Conservation (phyloP, 108 stramenopile species). For the Epithemia pelagica region DNA sequence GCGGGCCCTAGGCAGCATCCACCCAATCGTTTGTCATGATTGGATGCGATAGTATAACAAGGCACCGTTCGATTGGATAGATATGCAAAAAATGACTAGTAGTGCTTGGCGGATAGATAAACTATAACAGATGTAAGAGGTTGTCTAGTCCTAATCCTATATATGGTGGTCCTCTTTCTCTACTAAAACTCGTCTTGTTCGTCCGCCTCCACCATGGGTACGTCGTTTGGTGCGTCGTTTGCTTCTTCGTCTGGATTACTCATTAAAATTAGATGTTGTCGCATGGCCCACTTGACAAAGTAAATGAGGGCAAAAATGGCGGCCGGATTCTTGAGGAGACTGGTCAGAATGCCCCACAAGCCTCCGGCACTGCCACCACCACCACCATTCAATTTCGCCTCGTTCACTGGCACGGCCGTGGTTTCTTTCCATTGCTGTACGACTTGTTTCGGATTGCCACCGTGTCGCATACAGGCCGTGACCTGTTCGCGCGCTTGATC, state of each 20-base stretch:
- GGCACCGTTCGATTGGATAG: too few species aligned
- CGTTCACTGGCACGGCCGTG: background rate
- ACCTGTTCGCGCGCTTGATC: conserved; percentile 43
- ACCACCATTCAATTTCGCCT: background rate
- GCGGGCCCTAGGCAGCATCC: too few species aligned
- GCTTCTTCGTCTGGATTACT: background rate
- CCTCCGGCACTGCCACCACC: background rate
- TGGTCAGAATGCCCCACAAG: background rate
- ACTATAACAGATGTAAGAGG: too few species aligned
- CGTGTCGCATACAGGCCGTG: background rate
- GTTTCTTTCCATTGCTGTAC: background rate
- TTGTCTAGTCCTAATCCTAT: too few species aligned
- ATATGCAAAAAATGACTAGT: too few species aligned
- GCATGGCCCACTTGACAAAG: conserved; percentile 1
- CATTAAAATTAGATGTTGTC: background rate
- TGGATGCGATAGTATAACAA: too few species aligned
- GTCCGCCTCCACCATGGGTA: too few species aligned
- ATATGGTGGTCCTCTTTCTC: too few species aligned
- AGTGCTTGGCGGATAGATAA: too few species aligned
- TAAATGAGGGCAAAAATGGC: conserved; percentile 3
- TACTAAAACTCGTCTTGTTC: too few species aligned
- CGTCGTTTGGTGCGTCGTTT: too few species aligned
- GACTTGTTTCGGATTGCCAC: background rate
- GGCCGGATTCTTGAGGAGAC: conserved; percentile 1
- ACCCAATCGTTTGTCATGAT: too few species aligned